Base-by-base conservation (phyloP, 2,329 filamentous ascomycete genomes). In the Claviceps sp. region DNA sequence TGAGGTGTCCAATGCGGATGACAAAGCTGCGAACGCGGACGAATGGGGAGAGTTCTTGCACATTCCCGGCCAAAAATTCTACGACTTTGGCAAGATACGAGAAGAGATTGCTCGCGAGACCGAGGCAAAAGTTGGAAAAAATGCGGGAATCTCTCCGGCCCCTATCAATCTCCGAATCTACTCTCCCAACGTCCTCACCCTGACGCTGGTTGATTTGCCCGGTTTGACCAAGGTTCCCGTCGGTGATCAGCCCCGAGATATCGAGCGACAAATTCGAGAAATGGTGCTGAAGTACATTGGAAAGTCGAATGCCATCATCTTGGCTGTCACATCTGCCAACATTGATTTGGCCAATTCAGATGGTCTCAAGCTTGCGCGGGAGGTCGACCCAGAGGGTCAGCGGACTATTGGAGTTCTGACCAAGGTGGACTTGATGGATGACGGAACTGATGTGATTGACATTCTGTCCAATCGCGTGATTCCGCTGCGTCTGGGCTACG, bases 21-120 rank as follows among this genome's bases (percentile, higher is more conserved):
- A 97, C 70, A 86, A 87, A 68, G 86, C 89, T 60, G 88, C 90
- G 63, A 98, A 98, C 69, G 70, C 80, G 19, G 89, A 97, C 65
- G 93, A 98, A 70, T 98, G 94, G 88, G 93, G 91, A 75, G 93
- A 98, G 76, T 98, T 98, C 71, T 77, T 98, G 57, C 93, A 98
- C 70, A 87, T 98, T 58, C 91, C 93, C 19, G 93, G 90, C 61
- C 88, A 97, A 72, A 97, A 97, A 72, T 97, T 95, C 75, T 83
- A 83, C 72, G 93, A 98, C 73, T 98, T 98, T 75, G 87, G 89
- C 76, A 95, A 96, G 77, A 95, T 98, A 64, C 82, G 93, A 62
- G 93, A 97, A 54, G 93, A 98, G 74, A 98, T 98, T 67, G 86
- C 91, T 59, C 84, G 88, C 63, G 93, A 98, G 74, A 98, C 93